Evolutionary conservation across 345 rosid species (phyloP).

Genomic region (Hibiscus trionum): DNA sequence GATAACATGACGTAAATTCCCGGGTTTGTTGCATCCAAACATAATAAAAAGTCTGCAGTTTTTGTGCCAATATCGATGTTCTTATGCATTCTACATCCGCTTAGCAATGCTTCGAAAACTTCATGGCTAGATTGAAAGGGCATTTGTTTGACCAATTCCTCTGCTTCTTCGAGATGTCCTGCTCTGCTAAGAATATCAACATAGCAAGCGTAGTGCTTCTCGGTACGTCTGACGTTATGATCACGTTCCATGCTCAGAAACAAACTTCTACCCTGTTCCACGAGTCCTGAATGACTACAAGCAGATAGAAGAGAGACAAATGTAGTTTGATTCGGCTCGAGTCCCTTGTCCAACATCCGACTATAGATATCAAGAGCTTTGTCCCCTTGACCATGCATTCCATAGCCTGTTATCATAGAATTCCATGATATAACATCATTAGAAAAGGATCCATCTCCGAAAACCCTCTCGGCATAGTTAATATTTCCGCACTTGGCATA

Average conservation of each 20-base stretch:
- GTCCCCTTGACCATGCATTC: slow-evolving; percentile 26
- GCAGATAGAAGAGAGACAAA: slow-evolving; percentile 28
- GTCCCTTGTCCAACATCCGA: slow-evolving; percentile 19
- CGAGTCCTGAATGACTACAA: slow-evolving; percentile 28
- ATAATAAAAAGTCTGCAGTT: slow-evolving; percentile 20
- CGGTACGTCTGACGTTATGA: slow-evolving; percentile 15
- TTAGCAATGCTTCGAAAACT: slow-evolving; percentile 24
- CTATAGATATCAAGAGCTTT: slow-evolving; percentile 18
- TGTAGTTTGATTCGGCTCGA: slow-evolving; percentile 26
- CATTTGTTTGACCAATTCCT: slow-evolving; percentile 20
- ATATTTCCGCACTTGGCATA: slow-evolving; percentile 35
- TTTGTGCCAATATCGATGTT: slow-evolving; percentile 22
- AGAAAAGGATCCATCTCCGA: not conserved
- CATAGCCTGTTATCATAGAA: slow-evolving; percentile 28
- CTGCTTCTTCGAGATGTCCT: slow-evolving; percentile 27
- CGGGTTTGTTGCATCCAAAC: slow-evolving; percentile 18
- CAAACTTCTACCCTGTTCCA: slow-evolving; percentile 22
- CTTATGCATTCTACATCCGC: slow-evolving; percentile 25
- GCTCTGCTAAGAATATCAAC: slow-evolving; percentile 37
- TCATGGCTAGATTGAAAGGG: slow-evolving; percentile 14
- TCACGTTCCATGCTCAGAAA: slow-evolving; percentile 21
- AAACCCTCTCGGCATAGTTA: slow-evolving; percentile 18
- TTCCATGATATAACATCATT: slow-evolving; percentile 26
- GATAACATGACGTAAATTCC: slow-evolving; percentile 25
- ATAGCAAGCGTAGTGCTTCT: slow-evolving; percentile 28